Percentiles rank a stretch among this genome's conserved stretches.
These are phyloP conservation scores for Uronychia binucleata DNA, from an alignment of 73 alveolate genomes.

Conservation along the genomic window DNA sequence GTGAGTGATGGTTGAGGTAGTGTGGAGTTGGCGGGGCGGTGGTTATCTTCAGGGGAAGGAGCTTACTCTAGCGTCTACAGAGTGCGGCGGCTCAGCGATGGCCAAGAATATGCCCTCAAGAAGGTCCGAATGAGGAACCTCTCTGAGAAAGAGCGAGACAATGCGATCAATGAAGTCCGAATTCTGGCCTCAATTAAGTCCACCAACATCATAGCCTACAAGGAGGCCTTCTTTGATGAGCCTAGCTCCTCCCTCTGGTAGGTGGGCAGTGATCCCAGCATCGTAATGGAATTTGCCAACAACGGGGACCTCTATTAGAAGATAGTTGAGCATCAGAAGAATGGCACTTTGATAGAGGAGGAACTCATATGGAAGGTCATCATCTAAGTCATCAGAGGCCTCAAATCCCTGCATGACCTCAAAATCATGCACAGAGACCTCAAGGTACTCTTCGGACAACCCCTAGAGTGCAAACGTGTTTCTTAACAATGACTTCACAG, in stretches of 20 bases:
- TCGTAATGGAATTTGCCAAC: slow-evolving; percentile 85
- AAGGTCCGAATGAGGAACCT: slow-evolving; percentile 53
- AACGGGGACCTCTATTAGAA: slow-evolving; percentile 74
- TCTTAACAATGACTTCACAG: slow-evolving; percentile 64
- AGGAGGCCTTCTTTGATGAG: slow-evolving; percentile 68
- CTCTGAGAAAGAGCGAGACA: slow-evolving; percentile 59
- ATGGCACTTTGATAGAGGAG: slow-evolving; percentile 67
- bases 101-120: slow-evolving; percentile 58
- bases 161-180: slow-evolving; percentile 72
- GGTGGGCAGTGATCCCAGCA: too few species aligned
- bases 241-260: slow-evolving; percentile 41
- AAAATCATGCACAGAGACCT: slow-evolving; percentile 42
- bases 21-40: too few species aligned
- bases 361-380: slow-evolving; percentile 71
- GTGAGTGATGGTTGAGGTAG: too few species aligned
- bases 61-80: slow-evolving; percentile 62
- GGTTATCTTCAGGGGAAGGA: slow-evolving; percentile 79
- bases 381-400: slow-evolving; percentile 60
- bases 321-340: slow-evolving; percentile 66
- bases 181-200: slow-evolving; percentile 60
- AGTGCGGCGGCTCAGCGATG: slow-evolving; percentile 54
- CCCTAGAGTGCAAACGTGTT: slow-evolving; percentile 87
- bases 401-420: slow-evolving; percentile 67
- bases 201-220: slow-evolving; percentile 52
- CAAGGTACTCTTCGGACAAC: too few species aligned